These are phyloP conservation scores for Extremus antarcticus DNA, from an alignment of 495 filamentous ascomycete species.

Conservation along the genomic window DNA sequence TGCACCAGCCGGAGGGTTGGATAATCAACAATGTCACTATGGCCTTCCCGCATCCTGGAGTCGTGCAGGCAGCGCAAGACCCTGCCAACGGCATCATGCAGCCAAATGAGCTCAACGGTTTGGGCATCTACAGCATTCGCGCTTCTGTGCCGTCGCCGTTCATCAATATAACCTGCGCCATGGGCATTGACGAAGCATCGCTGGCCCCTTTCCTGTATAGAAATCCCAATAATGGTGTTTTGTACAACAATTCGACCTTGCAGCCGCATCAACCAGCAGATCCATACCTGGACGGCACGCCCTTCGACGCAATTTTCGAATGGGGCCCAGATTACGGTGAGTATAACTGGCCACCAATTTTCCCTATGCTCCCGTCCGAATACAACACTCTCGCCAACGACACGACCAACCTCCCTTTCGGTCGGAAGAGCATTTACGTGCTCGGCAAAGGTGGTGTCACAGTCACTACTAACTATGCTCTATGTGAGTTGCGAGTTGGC, in stretches of 20 bases:
- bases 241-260: not conserved
- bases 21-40: conserved; percentile 63
- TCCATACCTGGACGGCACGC: conserved; percentile 12
- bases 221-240: conserved; percentile 32
- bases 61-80: conserved; percentile 50
- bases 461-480: conserved; percentile 37
- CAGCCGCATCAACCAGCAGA: not conserved
- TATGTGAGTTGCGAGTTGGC: conserved; percentile 53
- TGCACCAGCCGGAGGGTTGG: conserved; percentile 37
- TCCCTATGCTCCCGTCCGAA: conserved; percentile 47
- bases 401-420: conserved; percentile 23
- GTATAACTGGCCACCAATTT: conserved; percentile 45
- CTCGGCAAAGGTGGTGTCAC: conserved; percentile 39
- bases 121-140: conserved; percentile 52
- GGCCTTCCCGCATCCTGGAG: conserved; percentile 59
- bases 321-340: conserved; percentile 41
- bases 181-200: conserved; percentile 43
- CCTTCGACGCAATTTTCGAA: conserved; percentile 40
- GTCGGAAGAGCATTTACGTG: conserved; percentile 48
- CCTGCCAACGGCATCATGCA: conserved; percentile 52
- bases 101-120: conserved; percentile 48
- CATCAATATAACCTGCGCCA: conserved; percentile 59
- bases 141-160: conserved; percentile 56
- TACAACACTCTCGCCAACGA: conserved; percentile 58
- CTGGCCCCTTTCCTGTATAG: conserved; percentile 52